Base-by-base conservation (phyloP, 495 filamentous ascomycete species). In the Talaromyces ruber region DNA sequence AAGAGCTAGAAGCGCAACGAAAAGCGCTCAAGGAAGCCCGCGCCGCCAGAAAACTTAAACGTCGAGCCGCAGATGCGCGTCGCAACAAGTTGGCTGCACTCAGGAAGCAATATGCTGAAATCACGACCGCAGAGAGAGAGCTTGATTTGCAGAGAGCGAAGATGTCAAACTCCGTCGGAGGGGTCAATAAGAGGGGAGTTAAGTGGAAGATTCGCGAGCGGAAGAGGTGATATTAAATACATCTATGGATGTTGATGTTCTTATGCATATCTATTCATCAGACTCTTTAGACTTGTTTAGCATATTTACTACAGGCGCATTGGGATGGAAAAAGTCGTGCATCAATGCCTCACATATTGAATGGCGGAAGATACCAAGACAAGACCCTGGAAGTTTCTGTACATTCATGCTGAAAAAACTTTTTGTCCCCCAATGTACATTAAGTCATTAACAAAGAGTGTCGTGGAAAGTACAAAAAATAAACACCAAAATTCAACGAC, bases 191-290 rank as follows among this genome's bases (percentile, higher is more conserved):
- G 75, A 73, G 83, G 29, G 91, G 92, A 14, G 79, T 88, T 69
- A 93, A 88, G 74, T 93, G 88, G 75, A 95, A 94, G 78, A 79
- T 92, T 21, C 76, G 86, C 58, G 88, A 91, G 78, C 80, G 92
- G 66, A 96, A 95, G 81, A 82, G 84, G 68, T 95, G 24, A 21
- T 24, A 16, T 18, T 18, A 43, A 6, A 8, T 5, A 5, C 34
- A 37, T 29, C n/a, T 29, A 29, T 3, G 28, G 3, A 29, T 29
- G 28, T 29, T 29, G 30, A 32, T 32, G 30, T 32, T 32, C 4
- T 32, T 32, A 32, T 18, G 39, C 39, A 18, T 2, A n/a, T 45
- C n/a, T n/a, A 6, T 6, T 45, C 16, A 45, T 18, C 11, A 37
- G 34, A 37, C 4, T 37, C 9, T 4, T 16, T 43, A 43, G 37